Conservation (phyloP, 352 stramenopile genomes). For the Globisporangium recalcitrans region DNA sequence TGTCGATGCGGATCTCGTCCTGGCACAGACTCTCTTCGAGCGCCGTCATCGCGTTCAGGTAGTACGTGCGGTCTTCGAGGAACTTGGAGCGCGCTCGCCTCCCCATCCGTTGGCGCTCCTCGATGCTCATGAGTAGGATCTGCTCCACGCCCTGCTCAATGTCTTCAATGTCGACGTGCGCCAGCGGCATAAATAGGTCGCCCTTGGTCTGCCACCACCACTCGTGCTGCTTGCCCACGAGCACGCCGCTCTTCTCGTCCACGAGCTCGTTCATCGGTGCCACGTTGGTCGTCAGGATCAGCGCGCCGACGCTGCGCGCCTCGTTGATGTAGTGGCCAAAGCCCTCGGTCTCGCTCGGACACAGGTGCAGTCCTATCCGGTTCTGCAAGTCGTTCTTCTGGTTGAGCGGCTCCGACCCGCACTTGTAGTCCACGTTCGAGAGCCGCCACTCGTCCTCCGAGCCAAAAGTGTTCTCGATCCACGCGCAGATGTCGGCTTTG, state of each 20-base stretch:
- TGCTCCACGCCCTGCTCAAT: constrained; percentile 65
- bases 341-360: constrained; percentile 69
- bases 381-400: constrained; percentile 70
- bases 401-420: constrained; percentile 43
- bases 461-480: constrained; percentile 55
- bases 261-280: constrained; percentile 85
- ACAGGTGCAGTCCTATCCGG: constrained; percentile 68
- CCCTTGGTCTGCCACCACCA: constrained; percentile 84
- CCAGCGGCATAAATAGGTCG: constrained; percentile 80
- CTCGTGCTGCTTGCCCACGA: constrained; percentile 44
- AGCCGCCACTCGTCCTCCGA: constrained; percentile 44
- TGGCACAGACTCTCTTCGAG: constrained; percentile 75
- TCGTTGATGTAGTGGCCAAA: constrained; percentile 88
- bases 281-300: constrained; percentile 76
- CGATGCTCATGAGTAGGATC: constrained; percentile 64
- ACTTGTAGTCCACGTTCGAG: constrained; percentile 75
- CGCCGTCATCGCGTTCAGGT: constrained; percentile 75
- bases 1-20: constrained; percentile 74
- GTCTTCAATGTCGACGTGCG: constrained; percentile 48
- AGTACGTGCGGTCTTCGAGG: constrained; percentile 74
- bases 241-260: constrained; percentile 60
- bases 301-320: constrained; percentile 59
- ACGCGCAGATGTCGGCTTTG: constrained; percentile 53
- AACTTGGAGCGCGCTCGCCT: constrained; percentile 61
- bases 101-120: constrained; percentile 72